These are phyloP conservation scores for Irpex lacteus DNA, from an alignment of 1,284 basidiomycete genomes.

Conservation along the genomic window DNA sequence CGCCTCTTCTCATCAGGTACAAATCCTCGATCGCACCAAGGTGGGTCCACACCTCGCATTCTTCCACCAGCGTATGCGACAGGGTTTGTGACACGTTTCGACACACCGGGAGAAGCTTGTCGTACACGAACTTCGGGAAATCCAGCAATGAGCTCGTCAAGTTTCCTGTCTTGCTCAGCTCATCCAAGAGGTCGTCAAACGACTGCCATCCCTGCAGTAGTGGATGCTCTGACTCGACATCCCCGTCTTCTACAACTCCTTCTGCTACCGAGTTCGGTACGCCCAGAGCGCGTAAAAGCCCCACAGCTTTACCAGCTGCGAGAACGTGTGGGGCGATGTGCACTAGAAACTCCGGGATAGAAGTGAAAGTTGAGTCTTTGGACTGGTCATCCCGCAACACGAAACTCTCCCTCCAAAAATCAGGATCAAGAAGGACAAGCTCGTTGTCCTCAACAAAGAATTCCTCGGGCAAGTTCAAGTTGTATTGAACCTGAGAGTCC, in stretches of 20 bases:
- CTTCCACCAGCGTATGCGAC: slow-evolving; percentile 58
- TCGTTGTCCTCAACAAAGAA: slow-evolving; percentile 79
- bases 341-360: slow-evolving; percentile 59
- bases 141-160: slow-evolving; percentile 48
- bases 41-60: slow-evolving; percentile 71
- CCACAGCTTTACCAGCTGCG: slow-evolving; percentile 76
- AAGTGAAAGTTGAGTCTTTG: slow-evolving; percentile 33
- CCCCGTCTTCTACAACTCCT: not conserved
- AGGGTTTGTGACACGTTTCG: slow-evolving; percentile 53
- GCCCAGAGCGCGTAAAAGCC: slow-evolving; percentile 56
- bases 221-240: slow-evolving; percentile 6
- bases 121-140: slow-evolving; percentile 60
- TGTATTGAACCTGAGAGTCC: slow-evolving; percentile 10
- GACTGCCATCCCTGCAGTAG: not conserved
- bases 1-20: slow-evolving; percentile 71
- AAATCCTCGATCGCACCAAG: slow-evolving; percentile 71
- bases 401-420: slow-evolving; percentile 82
- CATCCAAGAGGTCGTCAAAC: not conserved
- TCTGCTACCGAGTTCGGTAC: slow-evolving; percentile 17
- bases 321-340: slow-evolving; percentile 59
- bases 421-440: slow-evolving; percentile 61
- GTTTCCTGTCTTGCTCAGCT: slow-evolving; percentile 3
- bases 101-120: slow-evolving; percentile 61
- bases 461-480: slow-evolving; percentile 56
- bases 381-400: slow-evolving; percentile 42